Percentiles rank a stretch among this genome's conserved stretches.
These are phyloP conservation scores for Globisporangium nunn DNA, from an alignment of 352 stramenopile species.

Conservation along the genomic window DNA sequence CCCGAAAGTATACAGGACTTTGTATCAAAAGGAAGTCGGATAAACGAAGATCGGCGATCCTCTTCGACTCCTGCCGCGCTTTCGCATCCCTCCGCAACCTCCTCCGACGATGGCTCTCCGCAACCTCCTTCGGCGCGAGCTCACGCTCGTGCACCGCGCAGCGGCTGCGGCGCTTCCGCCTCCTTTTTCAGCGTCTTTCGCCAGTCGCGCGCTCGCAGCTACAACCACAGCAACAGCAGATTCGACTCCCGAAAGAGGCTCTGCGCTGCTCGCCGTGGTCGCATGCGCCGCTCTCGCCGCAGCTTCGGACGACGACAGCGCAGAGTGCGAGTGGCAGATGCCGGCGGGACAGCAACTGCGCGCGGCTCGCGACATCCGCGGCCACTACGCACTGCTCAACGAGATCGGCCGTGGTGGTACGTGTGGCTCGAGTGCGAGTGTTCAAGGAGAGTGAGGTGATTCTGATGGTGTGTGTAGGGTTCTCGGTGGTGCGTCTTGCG, in stretches of 20 bases:
- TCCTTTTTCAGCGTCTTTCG: too few species aligned
- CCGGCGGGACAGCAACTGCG: neutral
- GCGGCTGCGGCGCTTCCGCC: too few species aligned
- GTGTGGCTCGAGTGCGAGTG: neutral
- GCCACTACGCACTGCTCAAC: constrained; percentile 49
- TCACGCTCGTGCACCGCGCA: too few species aligned
- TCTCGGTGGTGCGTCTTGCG: constrained; percentile 59
- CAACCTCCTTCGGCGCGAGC: too few species aligned
- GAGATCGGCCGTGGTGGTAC: constrained; percentile 59
- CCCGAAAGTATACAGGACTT: too few species aligned
- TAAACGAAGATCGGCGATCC: too few species aligned
- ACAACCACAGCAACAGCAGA: neutral
- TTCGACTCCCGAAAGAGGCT: too few species aligned
- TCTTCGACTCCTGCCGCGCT: too few species aligned
- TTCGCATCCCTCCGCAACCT: too few species aligned
- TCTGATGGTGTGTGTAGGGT: constrained; percentile 23
- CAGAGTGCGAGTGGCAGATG: neutral
- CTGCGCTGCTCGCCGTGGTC: neutral
- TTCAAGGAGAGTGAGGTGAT: neutral
- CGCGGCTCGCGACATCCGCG: constrained; percentile 9
- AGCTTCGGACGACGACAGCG: neutral
- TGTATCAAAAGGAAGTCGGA: too few species aligned
- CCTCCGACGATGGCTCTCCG: too few species aligned
- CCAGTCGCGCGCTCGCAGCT: too few species aligned
- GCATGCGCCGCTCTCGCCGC: neutral